Conservation (phyloP, 805 yeast species). For the Sugiyamaella smithiae region DNA sequence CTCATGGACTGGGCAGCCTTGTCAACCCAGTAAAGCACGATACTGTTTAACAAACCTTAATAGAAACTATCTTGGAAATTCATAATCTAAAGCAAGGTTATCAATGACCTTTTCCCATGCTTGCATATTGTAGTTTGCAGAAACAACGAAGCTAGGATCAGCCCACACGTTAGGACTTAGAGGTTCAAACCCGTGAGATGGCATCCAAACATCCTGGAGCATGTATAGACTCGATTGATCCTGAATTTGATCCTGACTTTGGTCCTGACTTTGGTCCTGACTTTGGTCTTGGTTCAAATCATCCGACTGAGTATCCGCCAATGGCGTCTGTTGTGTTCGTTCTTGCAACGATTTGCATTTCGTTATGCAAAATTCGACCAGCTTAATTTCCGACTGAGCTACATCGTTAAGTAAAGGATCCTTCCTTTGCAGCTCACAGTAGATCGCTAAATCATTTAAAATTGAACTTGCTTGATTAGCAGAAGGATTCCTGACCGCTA, state of each 20-base stretch:
- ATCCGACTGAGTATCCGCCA: background rate
- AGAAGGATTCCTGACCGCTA: background rate
- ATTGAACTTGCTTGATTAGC: background rate
- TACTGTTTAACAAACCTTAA: background rate
- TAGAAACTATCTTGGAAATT: background rate
- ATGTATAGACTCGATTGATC: background rate
- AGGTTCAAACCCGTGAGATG: background rate
- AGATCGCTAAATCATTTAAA: background rate
- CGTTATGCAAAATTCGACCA: background rate
- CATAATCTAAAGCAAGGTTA: background rate
- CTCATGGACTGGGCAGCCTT: background rate
- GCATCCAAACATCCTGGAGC: background rate
- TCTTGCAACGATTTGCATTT: background rate
- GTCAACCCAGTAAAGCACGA: background rate
- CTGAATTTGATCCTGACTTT: background rate
- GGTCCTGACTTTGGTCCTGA: background rate
- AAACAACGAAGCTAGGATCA: background rate
- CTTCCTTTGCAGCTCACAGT: background rate
- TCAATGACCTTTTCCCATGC: constrained; percentile 4
- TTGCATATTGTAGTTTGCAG: background rate
- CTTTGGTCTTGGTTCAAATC: background rate
- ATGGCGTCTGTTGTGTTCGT: background rate
- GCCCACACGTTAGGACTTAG: background rate
- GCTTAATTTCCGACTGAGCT: background rate
- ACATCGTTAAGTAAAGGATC: background rate